phyloP scores from a whole-genome alignment of 2,329 filamentous ascomycete genomes.

The Penicillium corylophilum region DNA sequence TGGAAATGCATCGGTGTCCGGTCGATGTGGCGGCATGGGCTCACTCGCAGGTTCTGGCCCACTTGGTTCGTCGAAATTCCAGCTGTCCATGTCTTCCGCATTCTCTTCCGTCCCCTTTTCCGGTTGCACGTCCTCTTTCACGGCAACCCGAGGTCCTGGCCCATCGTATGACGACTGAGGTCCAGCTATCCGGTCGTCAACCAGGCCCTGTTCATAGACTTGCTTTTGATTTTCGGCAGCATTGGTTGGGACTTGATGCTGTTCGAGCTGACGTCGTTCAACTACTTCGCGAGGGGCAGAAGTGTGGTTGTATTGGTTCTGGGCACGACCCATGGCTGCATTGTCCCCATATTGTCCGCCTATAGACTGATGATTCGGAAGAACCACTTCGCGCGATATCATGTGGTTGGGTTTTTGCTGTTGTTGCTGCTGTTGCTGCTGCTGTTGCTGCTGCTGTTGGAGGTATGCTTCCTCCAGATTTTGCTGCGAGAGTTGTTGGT shows the following conservation, averaged over 20 bases:
- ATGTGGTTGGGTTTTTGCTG: slow-evolving; percentile 47
- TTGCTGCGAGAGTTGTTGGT: slow-evolving; percentile 53
- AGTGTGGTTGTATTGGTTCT: slow-evolving; percentile 45
- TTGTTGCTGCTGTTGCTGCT: neutral
- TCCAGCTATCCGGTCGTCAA: slow-evolving; percentile 58
- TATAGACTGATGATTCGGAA: slow-evolving; percentile 61
- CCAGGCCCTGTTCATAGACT: slow-evolving; percentile 40
- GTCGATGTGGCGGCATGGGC: slow-evolving; percentile 59
- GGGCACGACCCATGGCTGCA: slow-evolving; percentile 39
- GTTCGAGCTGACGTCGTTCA: slow-evolving; percentile 42
- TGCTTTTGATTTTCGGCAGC: slow-evolving; percentile 54
- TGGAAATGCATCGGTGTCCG: slow-evolving; percentile 86
- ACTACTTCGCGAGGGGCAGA: slow-evolving; percentile 40
- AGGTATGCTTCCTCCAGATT: slow-evolving; percentile 61
- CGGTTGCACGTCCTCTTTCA: slow-evolving; percentile 45
- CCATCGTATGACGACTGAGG: slow-evolving; percentile 60
- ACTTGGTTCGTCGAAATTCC: slow-evolving; percentile 85
- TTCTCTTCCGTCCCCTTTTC: slow-evolving; percentile 48
- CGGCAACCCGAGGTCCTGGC: slow-evolving; percentile 53
- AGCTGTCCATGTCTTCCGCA: slow-evolving; percentile 66
- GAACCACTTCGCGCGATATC: slow-evolving; percentile 54
- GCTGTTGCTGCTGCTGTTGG: slow-evolving; percentile 49
- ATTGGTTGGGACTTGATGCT: slow-evolving; percentile 52
- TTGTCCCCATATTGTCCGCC: slow-evolving; percentile 49
- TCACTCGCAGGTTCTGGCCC: slow-evolving; percentile 51